Evolutionary conservation across 2,329 filamentous ascomycete genomes (phyloP).

Genomic region (Ampelomyces quisqualis): DNA sequence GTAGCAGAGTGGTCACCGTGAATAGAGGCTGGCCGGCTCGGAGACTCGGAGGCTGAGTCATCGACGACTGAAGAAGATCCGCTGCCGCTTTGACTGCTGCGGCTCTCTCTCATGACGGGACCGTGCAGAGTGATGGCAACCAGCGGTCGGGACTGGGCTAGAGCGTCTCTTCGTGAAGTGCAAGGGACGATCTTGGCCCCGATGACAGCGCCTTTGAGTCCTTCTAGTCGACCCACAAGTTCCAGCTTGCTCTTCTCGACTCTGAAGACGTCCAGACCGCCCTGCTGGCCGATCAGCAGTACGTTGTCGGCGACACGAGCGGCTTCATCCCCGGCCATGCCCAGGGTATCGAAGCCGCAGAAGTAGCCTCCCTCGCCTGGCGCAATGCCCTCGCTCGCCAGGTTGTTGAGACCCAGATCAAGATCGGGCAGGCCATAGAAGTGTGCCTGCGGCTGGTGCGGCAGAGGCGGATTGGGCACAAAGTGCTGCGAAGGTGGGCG

Average conservation of each 20-base stretch:
- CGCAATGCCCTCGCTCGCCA: slow-evolving; percentile 54
- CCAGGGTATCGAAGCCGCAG: slow-evolving; percentile 76
- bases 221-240: slow-evolving; percentile 68
- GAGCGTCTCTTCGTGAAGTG: slow-evolving; percentile 56
- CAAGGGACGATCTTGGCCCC: slow-evolving; percentile 81
- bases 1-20: slow-evolving; percentile 27
- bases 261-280: slow-evolving; percentile 72
- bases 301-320: slow-evolving; percentile 59
- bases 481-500: slow-evolving; percentile 50
- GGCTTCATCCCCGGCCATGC: slow-evolving; percentile 49
- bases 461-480: slow-evolving; percentile 61
- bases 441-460: slow-evolving; percentile 74
- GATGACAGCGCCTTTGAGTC: slow-evolving; percentile 75
- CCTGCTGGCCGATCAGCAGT: slow-evolving; percentile 76
- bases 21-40: slow-evolving; percentile 38
- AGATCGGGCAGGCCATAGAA: slow-evolving; percentile 75
- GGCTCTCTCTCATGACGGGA: slow-evolving; percentile 59
- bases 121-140: slow-evolving; percentile 81
- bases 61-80: slow-evolving; percentile 41
- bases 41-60: slow-evolving; percentile 41
- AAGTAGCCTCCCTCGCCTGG: slow-evolving; percentile 71
- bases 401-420: slow-evolving; percentile 58
- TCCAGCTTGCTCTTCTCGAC: slow-evolving; percentile 72
- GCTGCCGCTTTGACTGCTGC: slow-evolving; percentile 37
- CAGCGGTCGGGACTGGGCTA: slow-evolving; percentile 64